A percentile compares a stretch with the other conserved stretches of the same genome.
Conservation (phyloP, 768 basidiomycete genomes). For the Baorangia bicolor region DNA sequence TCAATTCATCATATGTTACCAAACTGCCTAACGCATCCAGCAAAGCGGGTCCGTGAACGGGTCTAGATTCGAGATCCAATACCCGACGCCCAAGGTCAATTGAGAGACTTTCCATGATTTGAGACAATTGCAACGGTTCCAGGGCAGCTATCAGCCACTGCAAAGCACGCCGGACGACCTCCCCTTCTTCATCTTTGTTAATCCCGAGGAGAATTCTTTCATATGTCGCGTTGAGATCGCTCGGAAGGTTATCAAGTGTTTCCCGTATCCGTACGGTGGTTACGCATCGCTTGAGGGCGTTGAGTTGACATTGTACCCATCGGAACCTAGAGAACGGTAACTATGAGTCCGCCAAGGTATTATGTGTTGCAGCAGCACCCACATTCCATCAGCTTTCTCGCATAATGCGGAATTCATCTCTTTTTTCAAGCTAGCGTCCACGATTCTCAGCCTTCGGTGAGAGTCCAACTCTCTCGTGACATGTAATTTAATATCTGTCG, state of each 20-base stretch:
- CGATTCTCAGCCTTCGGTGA: not conserved
- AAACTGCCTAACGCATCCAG: not conserved
- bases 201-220: constrained; percentile 3
- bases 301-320: constrained; percentile 19
- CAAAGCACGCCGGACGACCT: not conserved
- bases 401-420: not conserved
- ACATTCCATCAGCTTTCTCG: constrained; percentile 10
- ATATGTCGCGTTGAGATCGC: constrained; percentile 6
- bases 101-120: constrained; percentile 5
- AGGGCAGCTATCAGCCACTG: constrained; percentile 11
- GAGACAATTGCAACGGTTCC: not conserved
- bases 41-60: not conserved
- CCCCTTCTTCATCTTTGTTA: not conserved
- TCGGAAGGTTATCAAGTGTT: constrained; percentile 6
- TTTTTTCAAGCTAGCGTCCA: not conserved
- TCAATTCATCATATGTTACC: not conserved
- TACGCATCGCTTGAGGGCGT: constrained; percentile 4
- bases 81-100: not conserved
- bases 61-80: not conserved
- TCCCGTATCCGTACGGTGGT: not conserved
- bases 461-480: constrained; percentile 6
- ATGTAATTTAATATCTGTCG: constrained; percentile 4
- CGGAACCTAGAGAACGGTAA: constrained; percentile 7
- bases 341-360: not conserved
- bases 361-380: not conserved